A percentile compares a stretch with the other conserved stretches of the same genome.
Conservation (phyloP, 2,329 filamentous ascomycete genomes). For the Dryadomyces sulphureus region DNA sequence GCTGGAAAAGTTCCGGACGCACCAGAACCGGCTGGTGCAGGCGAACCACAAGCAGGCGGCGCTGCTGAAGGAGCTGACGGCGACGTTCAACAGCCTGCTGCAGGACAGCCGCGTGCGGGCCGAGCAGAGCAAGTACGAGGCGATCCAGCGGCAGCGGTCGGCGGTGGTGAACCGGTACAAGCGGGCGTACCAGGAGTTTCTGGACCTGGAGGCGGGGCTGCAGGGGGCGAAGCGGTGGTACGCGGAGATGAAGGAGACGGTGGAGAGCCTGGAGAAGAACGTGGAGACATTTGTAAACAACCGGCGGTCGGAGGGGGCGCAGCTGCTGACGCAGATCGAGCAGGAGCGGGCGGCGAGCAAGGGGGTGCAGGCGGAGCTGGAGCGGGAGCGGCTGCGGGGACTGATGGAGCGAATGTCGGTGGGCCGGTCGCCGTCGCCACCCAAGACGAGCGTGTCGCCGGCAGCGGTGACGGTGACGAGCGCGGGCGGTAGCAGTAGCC, state of each 20-base stretch:
- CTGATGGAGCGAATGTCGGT: slow-evolving; percentile 95
- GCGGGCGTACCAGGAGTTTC: slow-evolving; percentile 80
- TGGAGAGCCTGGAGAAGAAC: slow-evolving; percentile 84
- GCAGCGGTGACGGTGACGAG: slow-evolving; percentile 5
- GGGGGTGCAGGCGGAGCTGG: slow-evolving; percentile 54
- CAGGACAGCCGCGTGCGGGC: slow-evolving; percentile 88
- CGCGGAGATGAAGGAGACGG: slow-evolving; percentile 86
- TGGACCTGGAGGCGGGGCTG: slow-evolving; percentile 75
- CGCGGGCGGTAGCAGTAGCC: slow-evolving; percentile 14
- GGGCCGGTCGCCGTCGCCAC: slow-evolving; percentile 40
- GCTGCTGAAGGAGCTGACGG: slow-evolving; percentile 86
- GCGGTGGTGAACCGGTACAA: slow-evolving; percentile 77
- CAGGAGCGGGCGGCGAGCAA: slow-evolving; percentile 53
- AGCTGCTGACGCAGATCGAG: slow-evolving; percentile 79
- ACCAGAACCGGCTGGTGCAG: slow-evolving; percentile 81
- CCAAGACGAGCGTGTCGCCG: slow-evolving; percentile 16
- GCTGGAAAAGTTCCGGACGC: slow-evolving; percentile 90
- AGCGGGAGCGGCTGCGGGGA: slow-evolving; percentile 71
- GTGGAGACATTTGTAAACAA: slow-evolving; percentile 97
- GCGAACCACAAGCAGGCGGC: slow-evolving; percentile 91
- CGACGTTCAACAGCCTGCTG: slow-evolving; percentile 70
- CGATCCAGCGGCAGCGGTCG: slow-evolving; percentile 68
- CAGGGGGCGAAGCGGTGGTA: slow-evolving; percentile 88
- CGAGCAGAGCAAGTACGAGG: slow-evolving; percentile 91
- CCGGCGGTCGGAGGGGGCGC: slow-evolving; percentile 75